These are phyloP conservation scores for Fonsecaea erecta DNA, from an alignment of 2,329 filamentous ascomycete genomes.

Conservation along the genomic window DNA sequence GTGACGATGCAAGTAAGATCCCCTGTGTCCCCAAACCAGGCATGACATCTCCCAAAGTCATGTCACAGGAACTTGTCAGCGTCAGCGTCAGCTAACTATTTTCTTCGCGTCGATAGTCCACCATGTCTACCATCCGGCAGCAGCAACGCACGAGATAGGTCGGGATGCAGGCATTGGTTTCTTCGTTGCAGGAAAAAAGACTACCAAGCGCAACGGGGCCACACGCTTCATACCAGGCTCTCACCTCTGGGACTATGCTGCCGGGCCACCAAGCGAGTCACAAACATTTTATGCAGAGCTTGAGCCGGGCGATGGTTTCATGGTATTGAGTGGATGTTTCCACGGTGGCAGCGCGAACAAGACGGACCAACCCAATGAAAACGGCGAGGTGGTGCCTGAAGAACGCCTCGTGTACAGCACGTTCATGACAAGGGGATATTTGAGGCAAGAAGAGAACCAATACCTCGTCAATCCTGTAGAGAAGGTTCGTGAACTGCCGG, in stretches of 20 bases:
- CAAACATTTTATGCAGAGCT: conserved; percentile 40
- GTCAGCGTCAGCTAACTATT: not conserved
- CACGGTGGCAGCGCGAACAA: conserved; percentile 42
- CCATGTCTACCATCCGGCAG: conserved; percentile 32
- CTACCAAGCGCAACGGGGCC: conserved; percentile 40
- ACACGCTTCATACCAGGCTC: conserved; percentile 42
- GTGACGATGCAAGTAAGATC: conserved; percentile 34
- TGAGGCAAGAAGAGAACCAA: conserved; percentile 39
- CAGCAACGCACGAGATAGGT: conserved; percentile 32
- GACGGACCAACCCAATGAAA: conserved; percentile 20
- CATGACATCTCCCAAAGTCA: not conserved
- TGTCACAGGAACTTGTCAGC: not conserved
- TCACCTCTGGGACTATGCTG: conserved; percentile 39
- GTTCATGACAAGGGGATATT: conserved; percentile 36
- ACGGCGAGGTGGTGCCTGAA: conserved; percentile 36
- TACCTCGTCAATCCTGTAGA: conserved; percentile 37
- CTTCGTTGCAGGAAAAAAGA: conserved; percentile 39
- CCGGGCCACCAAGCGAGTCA: conserved; percentile 24
- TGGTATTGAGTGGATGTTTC: conserved; percentile 44
- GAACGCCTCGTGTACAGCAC: conserved; percentile 38
- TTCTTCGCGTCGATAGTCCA: conserved; percentile 15
- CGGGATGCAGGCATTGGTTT: conserved; percentile 38
- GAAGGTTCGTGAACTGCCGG: conserved; percentile 31
- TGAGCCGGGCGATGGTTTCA: conserved; percentile 45
- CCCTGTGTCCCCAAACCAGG: not conserved